Conservation (phyloP, 2,329 filamentous ascomycete species). For the Ophiostoma perfectum region DNA sequence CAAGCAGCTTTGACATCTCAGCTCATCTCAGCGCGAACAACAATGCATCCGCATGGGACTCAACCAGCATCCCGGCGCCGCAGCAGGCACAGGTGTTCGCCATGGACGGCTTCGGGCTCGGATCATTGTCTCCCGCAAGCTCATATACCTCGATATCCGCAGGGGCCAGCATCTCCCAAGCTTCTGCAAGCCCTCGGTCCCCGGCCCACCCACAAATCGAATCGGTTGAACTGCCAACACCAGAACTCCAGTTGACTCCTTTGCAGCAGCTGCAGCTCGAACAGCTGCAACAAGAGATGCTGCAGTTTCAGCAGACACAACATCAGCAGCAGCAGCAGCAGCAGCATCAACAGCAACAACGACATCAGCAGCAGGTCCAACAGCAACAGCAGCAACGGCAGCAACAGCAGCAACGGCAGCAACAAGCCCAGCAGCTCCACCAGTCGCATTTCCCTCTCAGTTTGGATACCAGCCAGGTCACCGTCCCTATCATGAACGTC, state of each 20-base stretch:
- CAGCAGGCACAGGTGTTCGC: slow-evolving; percentile 34
- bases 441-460: slow-evolving; percentile 1
- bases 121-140: slow-evolving; percentile 34
- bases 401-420: slow-evolving; percentile 10
- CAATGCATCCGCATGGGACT: slow-evolving; percentile 31
- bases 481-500: not conserved
- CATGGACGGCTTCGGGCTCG: slow-evolving; percentile 36
- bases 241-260: slow-evolving; percentile 22
- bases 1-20: not conserved
- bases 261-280: slow-evolving; percentile 22
- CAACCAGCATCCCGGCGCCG: slow-evolving; percentile 34
- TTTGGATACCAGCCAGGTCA: not conserved
- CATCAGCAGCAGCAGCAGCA: slow-evolving; percentile 15
- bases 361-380: not conserved
- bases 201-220: slow-evolving; percentile 30
- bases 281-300: slow-evolving; percentile 12
- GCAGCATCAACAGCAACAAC: slow-evolving; percentile 17
- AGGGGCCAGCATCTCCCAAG: slow-evolving; percentile 25
- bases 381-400: slow-evolving; percentile 12
- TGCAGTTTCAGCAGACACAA: slow-evolving; percentile 16
- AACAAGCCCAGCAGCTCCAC: slow-evolving; percentile 1
- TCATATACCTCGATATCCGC: slow-evolving; percentile 24
- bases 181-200: slow-evolving; percentile 33
- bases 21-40: not conserved
- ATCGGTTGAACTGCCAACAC: slow-evolving; percentile 16